phyloP scores from a whole-genome alignment of 164 flowering plant species.

The Nymphaea colorata region DNA sequence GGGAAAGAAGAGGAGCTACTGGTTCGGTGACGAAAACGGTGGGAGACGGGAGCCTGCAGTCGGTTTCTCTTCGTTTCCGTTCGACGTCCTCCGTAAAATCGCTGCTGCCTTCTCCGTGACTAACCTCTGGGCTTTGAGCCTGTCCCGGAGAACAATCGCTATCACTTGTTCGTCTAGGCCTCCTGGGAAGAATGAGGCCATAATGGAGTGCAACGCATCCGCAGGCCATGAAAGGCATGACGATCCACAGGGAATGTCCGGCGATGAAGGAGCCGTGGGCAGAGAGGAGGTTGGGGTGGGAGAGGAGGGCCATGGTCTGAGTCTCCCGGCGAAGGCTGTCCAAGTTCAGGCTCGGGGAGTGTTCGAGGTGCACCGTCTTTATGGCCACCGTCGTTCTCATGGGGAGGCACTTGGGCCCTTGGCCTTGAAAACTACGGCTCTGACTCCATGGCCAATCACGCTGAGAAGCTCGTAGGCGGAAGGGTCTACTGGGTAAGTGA shows the following conservation, averaged over 20 bases:
- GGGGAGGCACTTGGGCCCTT: constrained; percentile 38
- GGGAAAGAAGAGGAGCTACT: neutral
- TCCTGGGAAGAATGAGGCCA: constrained; percentile 42
- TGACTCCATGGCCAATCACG: constrained; percentile 55
- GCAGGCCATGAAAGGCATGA: constrained; percentile 85
- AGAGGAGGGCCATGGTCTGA: constrained; percentile 54
- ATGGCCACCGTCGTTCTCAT: constrained; percentile 41
- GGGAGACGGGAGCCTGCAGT: neutral
- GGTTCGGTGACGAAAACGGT: neutral
- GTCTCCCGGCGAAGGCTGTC: constrained; percentile 38
- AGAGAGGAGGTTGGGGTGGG: constrained; percentile 71
- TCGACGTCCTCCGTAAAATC: constrained; percentile 45
- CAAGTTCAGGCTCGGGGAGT: constrained; percentile 36
- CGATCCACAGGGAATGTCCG: constrained; percentile 64
- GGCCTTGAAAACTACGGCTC: constrained; percentile 70
- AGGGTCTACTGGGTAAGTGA: constrained; percentile 46
- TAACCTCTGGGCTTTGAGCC: constrained; percentile 47
- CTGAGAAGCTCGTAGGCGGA: constrained; percentile 35
- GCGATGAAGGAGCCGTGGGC: constrained; percentile 76
- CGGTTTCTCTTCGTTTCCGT: constrained; percentile 60
- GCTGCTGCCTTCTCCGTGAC: constrained; percentile 46
- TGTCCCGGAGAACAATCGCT: constrained; percentile 49
- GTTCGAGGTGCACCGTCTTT: constrained; percentile 62
- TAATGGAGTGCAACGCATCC: constrained; percentile 77
- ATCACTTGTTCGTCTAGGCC: constrained; percentile 59